These are phyloP conservation scores for Brassica rapa DNA, from an alignment of 345 rosid species.

Conservation along the genomic window DNA sequence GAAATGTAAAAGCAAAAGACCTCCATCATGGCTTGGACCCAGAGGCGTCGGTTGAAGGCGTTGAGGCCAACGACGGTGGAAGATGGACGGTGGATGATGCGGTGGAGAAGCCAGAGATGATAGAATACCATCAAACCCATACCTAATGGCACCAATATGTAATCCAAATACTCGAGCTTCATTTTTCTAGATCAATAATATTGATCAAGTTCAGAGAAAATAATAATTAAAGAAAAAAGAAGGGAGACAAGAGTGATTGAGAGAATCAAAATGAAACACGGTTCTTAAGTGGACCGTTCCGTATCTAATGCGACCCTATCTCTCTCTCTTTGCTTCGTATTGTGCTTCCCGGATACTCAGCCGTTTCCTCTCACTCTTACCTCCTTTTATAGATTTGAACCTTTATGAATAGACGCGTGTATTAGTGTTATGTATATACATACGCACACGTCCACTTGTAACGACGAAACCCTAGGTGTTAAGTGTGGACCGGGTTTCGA, in stretches of 20 bases:
- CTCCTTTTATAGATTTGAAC: conserved; percentile 37
- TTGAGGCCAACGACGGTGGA: conserved; percentile 75
- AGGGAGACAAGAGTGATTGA: background rate
- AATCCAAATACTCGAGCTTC: conserved; percentile 61
- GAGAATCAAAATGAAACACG: conserved; percentile 42
- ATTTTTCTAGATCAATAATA: conserved; percentile 33
- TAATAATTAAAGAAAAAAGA: background rate
- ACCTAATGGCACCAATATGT: conserved; percentile 63
- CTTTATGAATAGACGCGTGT: conserved; percentile 22
- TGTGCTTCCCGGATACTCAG: background rate
- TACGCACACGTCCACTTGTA: conserved; percentile 10
- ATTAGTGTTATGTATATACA: background rate
- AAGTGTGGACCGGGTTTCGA: conserved; percentile 24
- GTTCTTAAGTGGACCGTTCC: conserved; percentile 38
- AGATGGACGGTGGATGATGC: conserved; percentile 60
- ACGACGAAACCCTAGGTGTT: conserved; percentile 21
- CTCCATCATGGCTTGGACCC: conserved; percentile 98
- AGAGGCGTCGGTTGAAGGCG: conserved; percentile 77
- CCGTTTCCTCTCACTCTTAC: conserved; percentile 11
- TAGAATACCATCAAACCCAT: conserved; percentile 53
- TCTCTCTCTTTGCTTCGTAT: background rate
- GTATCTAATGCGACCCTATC: conserved; percentile 18
- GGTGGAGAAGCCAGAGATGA: conserved; percentile 62
- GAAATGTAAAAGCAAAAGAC: conserved; percentile 25
- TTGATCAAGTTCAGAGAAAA: background rate